Conservation (phyloP, 495 filamentous ascomycete genomes). For the Hypoxylon lienhwacheense region DNA sequence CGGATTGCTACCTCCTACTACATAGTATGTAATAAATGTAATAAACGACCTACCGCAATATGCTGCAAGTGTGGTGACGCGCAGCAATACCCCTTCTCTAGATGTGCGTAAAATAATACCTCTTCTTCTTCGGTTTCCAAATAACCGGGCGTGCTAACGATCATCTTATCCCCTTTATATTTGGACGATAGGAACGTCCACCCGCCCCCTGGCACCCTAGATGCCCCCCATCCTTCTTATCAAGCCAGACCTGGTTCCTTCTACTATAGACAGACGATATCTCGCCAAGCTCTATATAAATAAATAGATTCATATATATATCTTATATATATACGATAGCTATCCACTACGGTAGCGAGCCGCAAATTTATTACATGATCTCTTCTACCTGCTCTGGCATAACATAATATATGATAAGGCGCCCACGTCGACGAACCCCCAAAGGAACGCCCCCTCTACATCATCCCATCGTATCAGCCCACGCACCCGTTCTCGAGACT, state of each 20-base stretch:
- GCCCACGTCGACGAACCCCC: slow-evolving; percentile 8
- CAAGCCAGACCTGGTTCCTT: slow-evolving; percentile 20
- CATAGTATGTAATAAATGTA: slow-evolving; percentile 5
- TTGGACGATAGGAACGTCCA: slow-evolving; percentile 4
- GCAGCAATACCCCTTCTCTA: slow-evolving; percentile 5
- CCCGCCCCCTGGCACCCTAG: slow-evolving; percentile 1
- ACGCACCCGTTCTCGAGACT: slow-evolving; percentile 8
- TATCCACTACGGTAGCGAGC: no score
- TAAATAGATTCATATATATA: slow-evolving; percentile 15
- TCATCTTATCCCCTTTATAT: slow-evolving; percentile 11
- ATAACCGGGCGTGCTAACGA: slow-evolving; percentile 9
- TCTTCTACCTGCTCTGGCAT: slow-evolving; percentile 27
- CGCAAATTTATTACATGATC: slow-evolving; percentile 5
- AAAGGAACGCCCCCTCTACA: no score
- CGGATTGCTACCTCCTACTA: slow-evolving; percentile 16
- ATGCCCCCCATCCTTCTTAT: slow-evolving; percentile 23
- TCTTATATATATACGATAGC: no score
- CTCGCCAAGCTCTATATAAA: slow-evolving; percentile 35
- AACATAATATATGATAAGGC: slow-evolving; percentile 33
- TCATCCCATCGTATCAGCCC: slow-evolving; percentile 23
- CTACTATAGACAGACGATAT: slow-evolving; percentile 16
- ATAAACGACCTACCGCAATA: slow-evolving; percentile 5
- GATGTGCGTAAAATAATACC: background rate
- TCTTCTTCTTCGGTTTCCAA: slow-evolving; percentile 11
- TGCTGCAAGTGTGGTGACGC: slow-evolving; percentile 8